Conservation (phyloP, 768 basidiomycete genomes). For the Leccinum broughii region DNA sequence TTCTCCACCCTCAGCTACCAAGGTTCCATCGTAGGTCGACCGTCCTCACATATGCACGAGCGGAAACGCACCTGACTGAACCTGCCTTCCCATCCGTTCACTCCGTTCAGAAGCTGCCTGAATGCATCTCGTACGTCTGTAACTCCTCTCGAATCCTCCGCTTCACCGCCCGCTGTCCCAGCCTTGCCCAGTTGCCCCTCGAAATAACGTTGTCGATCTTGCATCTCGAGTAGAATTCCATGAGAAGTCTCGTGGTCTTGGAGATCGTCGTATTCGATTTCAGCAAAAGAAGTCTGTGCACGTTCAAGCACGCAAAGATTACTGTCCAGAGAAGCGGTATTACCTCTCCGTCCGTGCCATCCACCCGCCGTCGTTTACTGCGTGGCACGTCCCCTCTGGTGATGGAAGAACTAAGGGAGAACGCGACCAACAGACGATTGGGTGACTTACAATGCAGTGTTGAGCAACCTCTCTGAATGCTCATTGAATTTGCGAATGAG, state of each 20-base stretch:
- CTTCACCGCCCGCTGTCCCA: conserved; percentile 6
- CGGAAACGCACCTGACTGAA: conserved; percentile 52
- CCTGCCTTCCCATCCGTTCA: conserved; percentile 57
- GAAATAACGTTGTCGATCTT: conserved; percentile 80
- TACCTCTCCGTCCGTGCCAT: conserved; percentile 46
- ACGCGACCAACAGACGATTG: conserved; percentile 4
- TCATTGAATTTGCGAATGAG: conserved; percentile 97
- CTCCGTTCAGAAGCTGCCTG: conserved; percentile 44
- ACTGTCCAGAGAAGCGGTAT: conserved; percentile 4
- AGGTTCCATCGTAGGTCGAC: not conserved
- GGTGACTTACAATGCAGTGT: conserved; percentile 66
- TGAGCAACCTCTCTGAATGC: conserved; percentile 87
- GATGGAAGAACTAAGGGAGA: not conserved
- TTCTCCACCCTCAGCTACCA: conserved; percentile 65
- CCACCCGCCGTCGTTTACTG: conserved; percentile 59
- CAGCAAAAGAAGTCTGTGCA: conserved; percentile 39
- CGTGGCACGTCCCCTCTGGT: conserved; percentile 56
- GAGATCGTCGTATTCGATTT: conserved; percentile 87
- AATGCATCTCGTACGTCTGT: conserved; percentile 51
- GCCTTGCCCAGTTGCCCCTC: conserved; percentile 56
- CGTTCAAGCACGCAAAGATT: not conserved
- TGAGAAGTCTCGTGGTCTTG: conserved; percentile 62
- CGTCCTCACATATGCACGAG: not conserved
- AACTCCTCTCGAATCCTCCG: conserved; percentile 24
- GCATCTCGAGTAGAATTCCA: conserved; percentile 85